These are phyloP conservation scores for Phytopythium vexans DNA, from an alignment of 352 stramenopile species.

Conservation along the genomic window DNA sequence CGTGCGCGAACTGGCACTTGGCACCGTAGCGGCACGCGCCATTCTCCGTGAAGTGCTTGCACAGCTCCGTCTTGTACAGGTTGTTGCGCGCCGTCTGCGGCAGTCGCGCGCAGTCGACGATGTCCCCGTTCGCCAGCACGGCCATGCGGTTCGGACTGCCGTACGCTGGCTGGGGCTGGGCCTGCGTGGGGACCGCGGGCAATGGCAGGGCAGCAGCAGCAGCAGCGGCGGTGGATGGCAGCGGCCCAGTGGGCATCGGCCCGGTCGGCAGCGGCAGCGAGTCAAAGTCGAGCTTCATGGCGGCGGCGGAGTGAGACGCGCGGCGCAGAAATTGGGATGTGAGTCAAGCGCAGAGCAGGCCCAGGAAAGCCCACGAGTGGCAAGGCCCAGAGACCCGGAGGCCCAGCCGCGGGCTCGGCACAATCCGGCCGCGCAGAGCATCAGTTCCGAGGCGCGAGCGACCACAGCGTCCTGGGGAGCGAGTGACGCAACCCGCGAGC, in stretches of 20 bases:
- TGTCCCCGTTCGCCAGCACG: conserved; percentile 83
- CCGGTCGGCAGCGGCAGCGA: too few relatives aligned
- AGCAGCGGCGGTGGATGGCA: too few relatives aligned
- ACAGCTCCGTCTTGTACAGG: conserved; percentile 91
- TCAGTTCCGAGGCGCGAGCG: too few relatives aligned
- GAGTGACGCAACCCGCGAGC: too few relatives aligned
- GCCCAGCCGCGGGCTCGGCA: too few relatives aligned
- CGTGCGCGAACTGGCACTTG: conserved; percentile 91
- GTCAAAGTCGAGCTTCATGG: conserved; percentile 2
- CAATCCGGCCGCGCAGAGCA: too few relatives aligned
- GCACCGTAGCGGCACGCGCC: conserved; percentile 84
- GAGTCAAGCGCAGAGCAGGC: not conserved
- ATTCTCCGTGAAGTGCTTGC: conserved; percentile 86
- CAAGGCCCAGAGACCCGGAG: not conserved
- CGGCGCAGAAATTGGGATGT: conserved; percentile 7
- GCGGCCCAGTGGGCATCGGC: too few relatives aligned
- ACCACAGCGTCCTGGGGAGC: too few relatives aligned
- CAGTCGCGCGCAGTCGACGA: conserved; percentile 76
- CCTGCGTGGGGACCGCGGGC: too few relatives aligned
- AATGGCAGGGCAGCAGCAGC: too few relatives aligned
- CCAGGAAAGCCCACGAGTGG: not conserved
- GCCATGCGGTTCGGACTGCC: conserved; percentile 59
- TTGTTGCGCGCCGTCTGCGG: conserved; percentile 81
- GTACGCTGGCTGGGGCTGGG: conserved; percentile 20
- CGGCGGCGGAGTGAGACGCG: not conserved